phyloP scores from a whole-genome alignment of 306 rosid species.

The Vigna nakashimae region DNA sequence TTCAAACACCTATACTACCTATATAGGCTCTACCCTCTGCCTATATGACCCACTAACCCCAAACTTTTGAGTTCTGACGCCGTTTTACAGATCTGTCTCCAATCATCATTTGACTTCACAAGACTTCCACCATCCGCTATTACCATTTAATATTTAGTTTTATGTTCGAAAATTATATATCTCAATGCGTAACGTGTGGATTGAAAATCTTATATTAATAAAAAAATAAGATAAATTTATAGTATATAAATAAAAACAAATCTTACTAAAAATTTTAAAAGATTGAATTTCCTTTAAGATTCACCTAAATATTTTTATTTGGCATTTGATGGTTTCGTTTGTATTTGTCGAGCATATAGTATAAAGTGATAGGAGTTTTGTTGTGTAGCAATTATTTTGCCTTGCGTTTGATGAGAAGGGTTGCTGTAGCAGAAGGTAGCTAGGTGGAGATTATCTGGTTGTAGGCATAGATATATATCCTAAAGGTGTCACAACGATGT shows the following conservation, averaged over 20 bases:
- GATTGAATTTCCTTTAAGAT: too few species aligned
- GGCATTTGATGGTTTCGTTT: neutral
- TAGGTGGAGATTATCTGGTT: slow-evolving; percentile 15
- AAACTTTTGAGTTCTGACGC: neutral
- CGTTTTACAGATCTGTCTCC: neutral
- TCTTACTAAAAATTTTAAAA: too few species aligned
- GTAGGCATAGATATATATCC: neutral
- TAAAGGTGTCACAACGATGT: slow-evolving; percentile 32
- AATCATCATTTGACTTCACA: slow-evolving; percentile 17
- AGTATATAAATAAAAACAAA: too few species aligned
- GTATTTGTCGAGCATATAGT: neutral
- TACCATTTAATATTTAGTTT: too few species aligned
- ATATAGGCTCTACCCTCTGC: neutral
- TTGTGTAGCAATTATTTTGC: slow-evolving; percentile 31
- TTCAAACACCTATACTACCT: neutral
- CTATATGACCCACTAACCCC: neutral
- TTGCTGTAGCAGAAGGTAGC: neutral
- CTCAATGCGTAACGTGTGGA: too few species aligned
- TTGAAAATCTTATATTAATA: too few species aligned
- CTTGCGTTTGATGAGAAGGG: slow-evolving; percentile 14
- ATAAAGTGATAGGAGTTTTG: slow-evolving; percentile 25
- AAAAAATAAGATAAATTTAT: too few species aligned
- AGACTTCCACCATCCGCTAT: neutral
- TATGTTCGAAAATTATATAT: too few species aligned
- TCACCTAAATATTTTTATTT: neutral